Conservation (phyloP, 176 grass and related monocot genomes). For the Carex cristatella region DNA sequence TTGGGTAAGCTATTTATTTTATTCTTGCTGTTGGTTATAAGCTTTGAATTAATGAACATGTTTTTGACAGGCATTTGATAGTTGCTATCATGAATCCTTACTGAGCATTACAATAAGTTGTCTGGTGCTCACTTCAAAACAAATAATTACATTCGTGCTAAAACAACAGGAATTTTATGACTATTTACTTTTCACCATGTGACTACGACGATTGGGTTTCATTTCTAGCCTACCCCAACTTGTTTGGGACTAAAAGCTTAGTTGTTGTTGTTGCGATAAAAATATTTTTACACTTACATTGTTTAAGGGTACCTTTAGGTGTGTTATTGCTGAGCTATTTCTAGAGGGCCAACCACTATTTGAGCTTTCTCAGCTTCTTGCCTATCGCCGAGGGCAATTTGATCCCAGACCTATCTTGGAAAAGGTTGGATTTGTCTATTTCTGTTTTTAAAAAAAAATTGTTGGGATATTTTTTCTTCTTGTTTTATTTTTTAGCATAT, state of each 20-base stretch:
- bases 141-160: background rate
- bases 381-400: constrained; percentile 90
- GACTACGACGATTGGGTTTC: too few relatives aligned
- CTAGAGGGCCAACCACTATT: constrained; percentile 81
- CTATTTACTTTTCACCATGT: too few relatives aligned
- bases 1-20: constrained; percentile 62
- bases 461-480: background rate
- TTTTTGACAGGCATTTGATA: background rate
- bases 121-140: background rate
- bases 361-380: constrained; percentile 90
- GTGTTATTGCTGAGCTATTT: constrained; percentile 95
- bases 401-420: constrained; percentile 64
- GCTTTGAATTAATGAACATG: background rate
- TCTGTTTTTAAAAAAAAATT: constrained; percentile 15
- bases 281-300: background rate
- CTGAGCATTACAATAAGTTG: background rate
- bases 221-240: too few relatives aligned
- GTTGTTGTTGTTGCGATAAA: too few relatives aligned
- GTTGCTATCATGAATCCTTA: background rate
- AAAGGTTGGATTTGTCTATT: constrained; percentile 53
- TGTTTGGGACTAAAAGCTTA: too few relatives aligned
- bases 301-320: constrained; percentile 37
- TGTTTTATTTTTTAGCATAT: background rate
- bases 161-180: background rate
- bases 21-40: constrained; percentile 6